Percentiles rank a stretch among this genome's conserved stretches.
These are phyloP conservation scores for Gaertneriomyces sp. DNA, from an alignment of 192 early-diverging fungal species.

Conservation along the genomic window DNA sequence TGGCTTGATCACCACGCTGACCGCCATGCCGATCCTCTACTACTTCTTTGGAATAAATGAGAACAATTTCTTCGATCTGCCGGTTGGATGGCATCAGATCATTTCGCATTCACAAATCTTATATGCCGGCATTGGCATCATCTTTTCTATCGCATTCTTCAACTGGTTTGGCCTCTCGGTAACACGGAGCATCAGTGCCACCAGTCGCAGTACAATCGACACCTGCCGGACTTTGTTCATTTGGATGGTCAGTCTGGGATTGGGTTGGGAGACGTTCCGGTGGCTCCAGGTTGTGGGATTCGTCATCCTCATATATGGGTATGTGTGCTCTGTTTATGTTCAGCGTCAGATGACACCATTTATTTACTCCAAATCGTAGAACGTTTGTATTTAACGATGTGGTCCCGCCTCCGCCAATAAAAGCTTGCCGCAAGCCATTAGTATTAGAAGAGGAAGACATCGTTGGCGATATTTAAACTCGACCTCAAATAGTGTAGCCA, in stretches of 20 bases:
- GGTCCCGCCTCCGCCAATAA: constrained; percentile 52
- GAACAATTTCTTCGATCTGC: constrained; percentile 81
- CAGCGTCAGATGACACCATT: constrained; percentile 34
- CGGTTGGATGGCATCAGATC: constrained; percentile 69
- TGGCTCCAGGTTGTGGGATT: constrained; percentile 89
- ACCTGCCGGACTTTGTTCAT: constrained; percentile 95
- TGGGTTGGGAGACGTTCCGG: constrained; percentile 94
- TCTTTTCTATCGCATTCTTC: constrained; percentile 91
- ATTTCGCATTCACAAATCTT: constrained; percentile 30
- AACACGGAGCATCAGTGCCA: constrained; percentile 81
- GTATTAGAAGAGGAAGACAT: constrained; percentile 12
- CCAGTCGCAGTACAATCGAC: constrained; percentile 91
- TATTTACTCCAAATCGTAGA: constrained; percentile 54
- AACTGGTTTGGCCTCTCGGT: constrained; percentile 94
- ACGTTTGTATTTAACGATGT: constrained; percentile 92
- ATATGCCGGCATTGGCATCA: constrained; percentile 66
- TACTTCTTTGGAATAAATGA: constrained; percentile 63
- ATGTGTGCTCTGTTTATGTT: constrained; percentile 31
- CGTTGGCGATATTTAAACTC: constrained; percentile 2
- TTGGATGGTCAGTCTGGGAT: constrained; percentile 83
- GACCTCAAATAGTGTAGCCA: neutral
- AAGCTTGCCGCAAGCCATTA: constrained; percentile 1
- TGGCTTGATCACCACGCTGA: constrained; percentile 69
- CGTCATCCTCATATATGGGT: constrained; percentile 49
- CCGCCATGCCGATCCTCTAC: constrained; percentile 74